A percentile compares a stretch with the other conserved stretches of the same genome.
Evolutionary conservation across 768 basidiomycete genomes (phyloP).

Genomic region (Calocera viscosa): DNA sequence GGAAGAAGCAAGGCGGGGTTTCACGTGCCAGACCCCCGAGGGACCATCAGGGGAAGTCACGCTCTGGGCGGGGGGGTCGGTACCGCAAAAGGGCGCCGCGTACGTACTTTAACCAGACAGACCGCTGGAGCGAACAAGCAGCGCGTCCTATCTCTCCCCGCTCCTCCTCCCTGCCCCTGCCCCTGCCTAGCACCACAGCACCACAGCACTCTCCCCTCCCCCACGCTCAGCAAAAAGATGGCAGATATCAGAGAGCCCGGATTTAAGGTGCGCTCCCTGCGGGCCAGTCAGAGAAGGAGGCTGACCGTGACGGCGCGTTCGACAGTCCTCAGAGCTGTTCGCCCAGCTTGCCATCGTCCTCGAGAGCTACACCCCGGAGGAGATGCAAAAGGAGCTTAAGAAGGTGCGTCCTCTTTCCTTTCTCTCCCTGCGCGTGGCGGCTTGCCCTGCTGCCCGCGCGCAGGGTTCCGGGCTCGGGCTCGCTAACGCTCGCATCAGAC

Average conservation of each 20-base stretch:
- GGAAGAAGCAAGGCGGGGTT: too few species aligned
- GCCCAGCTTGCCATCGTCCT: conserved; percentile 42
- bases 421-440: neutral
- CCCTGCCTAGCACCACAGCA: too few species aligned
- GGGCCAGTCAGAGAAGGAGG: neutral
- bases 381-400: conserved; percentile 29
- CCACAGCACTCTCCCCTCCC: too few species aligned
- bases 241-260: conserved; percentile 59
- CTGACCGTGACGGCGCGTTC: neutral
- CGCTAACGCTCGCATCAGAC: conserved; percentile 37
- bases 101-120: too few species aligned
- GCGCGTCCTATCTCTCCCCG: neutral
- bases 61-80: too few species aligned
- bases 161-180: neutral
- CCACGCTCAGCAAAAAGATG: conserved; percentile 37
- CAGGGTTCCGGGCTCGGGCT: neutral
- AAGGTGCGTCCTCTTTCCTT: conserved; percentile 38
- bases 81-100: too few species aligned
- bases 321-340: conserved; percentile 57
- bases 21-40: too few species aligned
- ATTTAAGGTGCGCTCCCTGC: conserved; percentile 47
- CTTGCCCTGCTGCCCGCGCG: neutral
- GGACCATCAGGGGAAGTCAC: too few species aligned
- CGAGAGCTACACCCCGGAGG: conserved; percentile 36
- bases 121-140: too few species aligned